Evolutionary conservation across 148 eudicot genomes (phyloP).

Genomic region (Heliamphora exappendiculata): DNA sequence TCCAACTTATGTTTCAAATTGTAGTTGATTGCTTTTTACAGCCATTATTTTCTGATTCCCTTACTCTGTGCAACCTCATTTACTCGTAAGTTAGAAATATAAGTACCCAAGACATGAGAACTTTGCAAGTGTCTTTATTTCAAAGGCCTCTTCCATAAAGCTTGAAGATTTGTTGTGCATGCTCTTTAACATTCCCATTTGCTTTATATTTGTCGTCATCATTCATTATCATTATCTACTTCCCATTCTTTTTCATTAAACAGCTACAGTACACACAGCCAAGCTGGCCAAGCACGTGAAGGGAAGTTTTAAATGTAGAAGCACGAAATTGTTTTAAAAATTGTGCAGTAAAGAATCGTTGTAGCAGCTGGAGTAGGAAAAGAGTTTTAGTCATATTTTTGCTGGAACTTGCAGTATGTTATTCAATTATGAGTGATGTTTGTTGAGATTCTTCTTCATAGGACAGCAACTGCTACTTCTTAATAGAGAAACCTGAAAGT

Average conservation of each 20-base stretch:
- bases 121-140: not conserved
- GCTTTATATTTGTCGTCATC: no score
- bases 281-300: no score
- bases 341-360: not conserved
- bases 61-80: not conserved
- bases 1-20: not conserved
- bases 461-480: no score
- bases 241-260: no score
- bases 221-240: no score
- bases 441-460: not conserved
- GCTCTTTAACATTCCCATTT: not conserved
- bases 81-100: not conserved
- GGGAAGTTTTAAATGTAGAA: no score
- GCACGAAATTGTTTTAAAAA: not conserved
- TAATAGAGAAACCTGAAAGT: no score
- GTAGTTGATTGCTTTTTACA: not conserved
- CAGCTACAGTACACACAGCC: no score
- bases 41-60: not conserved
- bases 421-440: not conserved
- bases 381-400: not conserved
- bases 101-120: not conserved
- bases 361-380: not conserved
- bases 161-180: not conserved
- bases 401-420: not conserved
- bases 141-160: not conserved